phyloP scores from a whole-genome alignment of 2,329 filamentous ascomycete genomes.

The Chaetomiaceae sp. region DNA sequence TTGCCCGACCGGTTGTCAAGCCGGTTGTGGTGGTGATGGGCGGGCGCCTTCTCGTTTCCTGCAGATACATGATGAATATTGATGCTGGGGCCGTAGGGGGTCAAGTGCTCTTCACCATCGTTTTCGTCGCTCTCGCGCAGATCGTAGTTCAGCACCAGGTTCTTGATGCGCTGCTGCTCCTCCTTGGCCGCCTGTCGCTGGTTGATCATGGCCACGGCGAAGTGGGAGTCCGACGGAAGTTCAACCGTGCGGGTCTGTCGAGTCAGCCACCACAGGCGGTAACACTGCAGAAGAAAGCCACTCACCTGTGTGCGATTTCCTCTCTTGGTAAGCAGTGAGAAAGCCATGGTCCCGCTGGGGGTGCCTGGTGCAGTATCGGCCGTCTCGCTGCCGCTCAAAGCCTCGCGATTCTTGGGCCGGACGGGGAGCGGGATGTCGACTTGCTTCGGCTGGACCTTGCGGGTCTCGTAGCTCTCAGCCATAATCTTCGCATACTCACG shows the following conservation, averaged over 20 bases:
- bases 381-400: constrained; percentile 36
- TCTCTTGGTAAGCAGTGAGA: constrained; percentile 90
- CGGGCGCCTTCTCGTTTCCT: constrained; percentile 48
- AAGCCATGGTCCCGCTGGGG: constrained; percentile 73
- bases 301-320: constrained; percentile 89
- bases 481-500: constrained; percentile 98
- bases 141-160: constrained; percentile 93
- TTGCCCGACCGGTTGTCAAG: constrained; percentile 49
- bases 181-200: constrained; percentile 93
- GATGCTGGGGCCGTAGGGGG: constrained; percentile 42
- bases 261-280: neutral
- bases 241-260: constrained; percentile 82
- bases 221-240: constrained; percentile 83
- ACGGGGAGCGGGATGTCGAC: constrained; percentile 98
- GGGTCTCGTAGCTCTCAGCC: constrained; percentile 91
- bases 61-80: constrained; percentile 47
- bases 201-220: constrained; percentile 92
- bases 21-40: constrained; percentile 51
- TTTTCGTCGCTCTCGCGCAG: constrained; percentile 75
- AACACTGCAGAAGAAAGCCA: neutral
- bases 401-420: constrained; percentile 63
- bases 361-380: constrained; percentile 26
- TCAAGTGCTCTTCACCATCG: constrained; percentile 60
- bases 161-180: constrained; percentile 98
- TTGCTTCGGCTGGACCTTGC: constrained; percentile 94